Evolutionary conservation across 495 filamentous ascomycete genomes (phyloP), one percentile per base, ranked within the genome.

Genomic region (Pyrenula aspistea): DNA sequence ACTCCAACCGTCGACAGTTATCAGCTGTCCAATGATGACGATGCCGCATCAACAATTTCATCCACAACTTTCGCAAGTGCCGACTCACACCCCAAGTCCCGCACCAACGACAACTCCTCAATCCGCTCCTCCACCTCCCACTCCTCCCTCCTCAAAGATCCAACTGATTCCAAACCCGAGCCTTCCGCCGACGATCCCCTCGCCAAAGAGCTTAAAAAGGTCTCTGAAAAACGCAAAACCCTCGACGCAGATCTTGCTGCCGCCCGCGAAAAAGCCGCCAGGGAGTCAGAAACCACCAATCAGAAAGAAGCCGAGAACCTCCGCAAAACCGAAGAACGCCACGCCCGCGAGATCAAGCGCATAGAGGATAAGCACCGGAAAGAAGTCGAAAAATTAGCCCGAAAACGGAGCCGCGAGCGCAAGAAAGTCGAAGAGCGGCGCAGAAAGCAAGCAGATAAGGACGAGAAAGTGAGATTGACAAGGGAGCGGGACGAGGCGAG

Each of bases 131-230:
- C 55, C 2, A 53, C 59, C 2, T 51, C 58, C 10, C 4, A 52
- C 10, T 23, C 50, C 50, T 20, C n/a, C 4, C n/a, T 19, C 4
- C 56, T 20, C 12, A 49, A 21, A 24, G 47, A 48, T n/a, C 25
- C 56, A 8, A 36, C 54, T 2, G 22, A 51, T 4, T 19, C 57
- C 2, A 56, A 56, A 11, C 60, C 63, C 3, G 51, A 51, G 1
- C 47, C 53, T 2, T 62, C 64, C 10, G 58, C 52, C 10, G 22
- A 49, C 21, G 59, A 55, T 12, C 31, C 54, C n/a, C 56, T 61
- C 55, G 83, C 91, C 25, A 87, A 84, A 58, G 87, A 93, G 10
- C 76, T 96, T 1, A 70, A 73, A 47, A 93, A 91, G 59, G 79
- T 95, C 0, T 77, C 87, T 12, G 75, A 84, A 4, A 82, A 84